phyloP scores from a whole-genome alignment of 371 early-diverging fungal species.

The Actinomortierella ambigua region DNA sequence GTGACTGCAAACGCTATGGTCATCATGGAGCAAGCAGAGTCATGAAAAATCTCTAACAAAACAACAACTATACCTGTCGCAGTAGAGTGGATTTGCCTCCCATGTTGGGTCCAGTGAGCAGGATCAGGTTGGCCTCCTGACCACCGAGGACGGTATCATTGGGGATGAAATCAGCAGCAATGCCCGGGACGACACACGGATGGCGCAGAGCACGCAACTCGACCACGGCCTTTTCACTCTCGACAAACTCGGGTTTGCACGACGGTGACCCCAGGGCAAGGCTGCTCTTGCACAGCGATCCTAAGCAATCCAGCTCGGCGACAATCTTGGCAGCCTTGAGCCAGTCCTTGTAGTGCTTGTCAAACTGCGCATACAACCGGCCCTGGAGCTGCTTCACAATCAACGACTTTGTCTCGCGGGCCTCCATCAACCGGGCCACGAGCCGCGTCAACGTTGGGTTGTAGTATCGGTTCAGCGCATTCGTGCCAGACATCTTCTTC shows the following conservation, averaged over 20 bases:
- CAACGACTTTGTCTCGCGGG: constrained; percentile 70
- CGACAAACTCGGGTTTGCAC: constrained; percentile 83
- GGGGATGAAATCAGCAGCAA: constrained; percentile 87
- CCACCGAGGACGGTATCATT: constrained; percentile 90
- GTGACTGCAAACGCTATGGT: too few relatives aligned
- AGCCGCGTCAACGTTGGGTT: constrained; percentile 69
- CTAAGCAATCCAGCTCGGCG: constrained; percentile 92
- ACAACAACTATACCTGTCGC: constrained; percentile 68
- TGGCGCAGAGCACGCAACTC: constrained; percentile 86
- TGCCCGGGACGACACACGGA: constrained; percentile 76
- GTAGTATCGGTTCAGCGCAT: constrained; percentile 88
- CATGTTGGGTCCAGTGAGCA: constrained; percentile 99
- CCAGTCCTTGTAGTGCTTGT: constrained; percentile 73
- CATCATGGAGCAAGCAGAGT: not conserved
- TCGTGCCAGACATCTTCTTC: constrained; percentile 80
- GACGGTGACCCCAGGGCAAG: constrained; percentile 68
- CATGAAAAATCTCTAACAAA: too few relatives aligned
- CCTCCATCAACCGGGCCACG: constrained; percentile 80
- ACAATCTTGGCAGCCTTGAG: constrained; percentile 73
- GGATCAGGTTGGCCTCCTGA: constrained; percentile 72
- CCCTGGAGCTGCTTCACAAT: constrained; percentile 72
- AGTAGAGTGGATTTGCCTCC: constrained; percentile 97
- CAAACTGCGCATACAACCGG: constrained; percentile 81
- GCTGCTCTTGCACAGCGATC: constrained; percentile 82
- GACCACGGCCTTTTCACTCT: constrained; percentile 62